Conservation (phyloP, 2,329 filamentous ascomycete genomes). For the Cercospora sp. region DNA sequence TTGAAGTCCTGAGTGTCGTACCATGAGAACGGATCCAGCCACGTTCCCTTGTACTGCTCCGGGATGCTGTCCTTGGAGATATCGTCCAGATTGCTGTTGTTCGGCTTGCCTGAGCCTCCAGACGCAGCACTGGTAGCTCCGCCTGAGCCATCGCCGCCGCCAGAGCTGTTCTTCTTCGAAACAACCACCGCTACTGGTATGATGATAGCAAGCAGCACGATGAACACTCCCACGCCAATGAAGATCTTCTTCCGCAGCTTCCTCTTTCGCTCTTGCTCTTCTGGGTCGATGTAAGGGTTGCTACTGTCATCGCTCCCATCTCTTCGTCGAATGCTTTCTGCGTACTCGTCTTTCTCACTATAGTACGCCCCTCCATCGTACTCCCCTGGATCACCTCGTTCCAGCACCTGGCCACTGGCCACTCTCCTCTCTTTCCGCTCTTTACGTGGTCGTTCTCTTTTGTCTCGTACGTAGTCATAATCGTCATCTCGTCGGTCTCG, state of each 20-base stretch:
- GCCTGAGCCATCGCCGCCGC: constrained; percentile 23
- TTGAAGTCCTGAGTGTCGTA: constrained; percentile 90
- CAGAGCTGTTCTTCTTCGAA: constrained; percentile 45
- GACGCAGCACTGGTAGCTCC: constrained; percentile 25
- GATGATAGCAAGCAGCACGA: constrained; percentile 49
- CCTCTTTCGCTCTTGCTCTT: constrained; percentile 45
- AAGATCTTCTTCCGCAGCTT: constrained; percentile 57
- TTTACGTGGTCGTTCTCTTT: constrained; percentile 33
- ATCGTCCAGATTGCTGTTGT: constrained; percentile 49
- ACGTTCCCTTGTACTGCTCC: constrained; percentile 67
- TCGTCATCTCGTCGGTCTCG: constrained; percentile 12
- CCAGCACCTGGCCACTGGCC: constrained; percentile 50
- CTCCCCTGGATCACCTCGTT: constrained; percentile 37
- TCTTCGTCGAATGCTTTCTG: constrained; percentile 45
- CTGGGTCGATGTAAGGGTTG: constrained; percentile 36
- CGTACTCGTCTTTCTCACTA: constrained; percentile 43
- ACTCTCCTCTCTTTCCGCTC: constrained; percentile 43
- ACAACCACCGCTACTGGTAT: constrained; percentile 51
- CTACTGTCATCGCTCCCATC: constrained; percentile 42
- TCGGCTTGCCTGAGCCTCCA: constrained; percentile 37
- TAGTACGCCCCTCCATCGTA: constrained; percentile 38
- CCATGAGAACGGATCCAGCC: constrained; percentile 89
- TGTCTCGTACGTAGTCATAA: constrained; percentile 27
- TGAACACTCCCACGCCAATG: constrained; percentile 43
- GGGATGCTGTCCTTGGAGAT: constrained; percentile 49